These are phyloP conservation scores for Aspergillus niger DNA, from an alignment of 2,329 filamentous ascomycete species.

Conservation along the genomic window DNA sequence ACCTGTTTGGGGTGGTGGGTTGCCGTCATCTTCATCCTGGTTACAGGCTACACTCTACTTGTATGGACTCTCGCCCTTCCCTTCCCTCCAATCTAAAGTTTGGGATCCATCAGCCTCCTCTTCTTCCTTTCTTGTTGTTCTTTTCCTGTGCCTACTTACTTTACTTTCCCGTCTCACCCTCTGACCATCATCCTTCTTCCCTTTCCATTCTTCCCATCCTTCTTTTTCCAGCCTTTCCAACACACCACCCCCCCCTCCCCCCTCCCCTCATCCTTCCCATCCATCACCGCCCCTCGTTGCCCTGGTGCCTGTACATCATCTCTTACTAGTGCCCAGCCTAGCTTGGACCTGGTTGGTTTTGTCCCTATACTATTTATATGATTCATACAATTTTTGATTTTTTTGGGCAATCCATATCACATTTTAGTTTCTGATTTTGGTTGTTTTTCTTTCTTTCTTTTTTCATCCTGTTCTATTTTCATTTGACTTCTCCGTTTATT, in stretches of 20 bases:
- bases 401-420: not conserved
- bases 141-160: conserved; percentile 13
- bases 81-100: not conserved
- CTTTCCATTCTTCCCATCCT: conserved; percentile 17
- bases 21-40: conserved; percentile 16
- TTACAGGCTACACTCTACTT: conserved; percentile 1
- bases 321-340: conserved; percentile 11
- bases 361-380: conserved; percentile 1
- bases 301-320: conserved; percentile 21
- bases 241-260: conserved; percentile 6
- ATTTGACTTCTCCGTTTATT: not conserved
- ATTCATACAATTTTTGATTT: not conserved
- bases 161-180: not conserved
- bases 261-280: conserved; percentile 5
- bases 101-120: conserved; percentile 11
- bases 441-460: conserved; percentile 4
- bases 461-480: conserved; percentile 17
- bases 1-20: conserved; percentile 15
- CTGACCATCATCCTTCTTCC: conserved; percentile 7
- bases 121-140: conserved; percentile 9
- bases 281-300: conserved; percentile 12
- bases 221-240: not conserved
- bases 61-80: conserved; percentile 2
- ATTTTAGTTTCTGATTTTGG: not conserved
- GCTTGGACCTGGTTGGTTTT: not conserved